Percentiles rank a stretch among this genome's conserved stretches.
These are phyloP conservation scores for Metschnikowia picachoensis DNA, from an alignment of 805 yeast genomes.

Conservation along the genomic window DNA sequence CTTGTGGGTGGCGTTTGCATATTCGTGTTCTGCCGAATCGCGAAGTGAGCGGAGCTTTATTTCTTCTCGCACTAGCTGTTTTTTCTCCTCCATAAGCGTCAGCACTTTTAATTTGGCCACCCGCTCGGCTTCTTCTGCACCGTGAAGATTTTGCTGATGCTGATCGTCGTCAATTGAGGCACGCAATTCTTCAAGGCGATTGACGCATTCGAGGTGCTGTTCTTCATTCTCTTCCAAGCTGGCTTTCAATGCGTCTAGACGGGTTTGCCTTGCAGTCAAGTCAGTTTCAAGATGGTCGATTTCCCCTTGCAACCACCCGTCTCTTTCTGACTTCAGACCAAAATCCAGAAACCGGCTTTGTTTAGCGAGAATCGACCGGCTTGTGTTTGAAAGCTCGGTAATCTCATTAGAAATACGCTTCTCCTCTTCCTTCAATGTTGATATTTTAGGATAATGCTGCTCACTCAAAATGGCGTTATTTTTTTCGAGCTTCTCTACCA, in stretches of 20 bases:
- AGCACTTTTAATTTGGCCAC: constrained; percentile 42
- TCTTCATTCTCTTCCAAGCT: constrained; percentile 20
- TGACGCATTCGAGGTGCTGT: constrained; percentile 20
- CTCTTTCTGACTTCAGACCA: constrained; percentile 51
- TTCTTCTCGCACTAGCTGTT: constrained; percentile 75
- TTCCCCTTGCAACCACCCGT: constrained; percentile 60
- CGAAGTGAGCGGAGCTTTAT: constrained; percentile 55
- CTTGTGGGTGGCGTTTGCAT: constrained; percentile 52
- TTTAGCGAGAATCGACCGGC: constrained; percentile 61
- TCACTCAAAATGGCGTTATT: constrained; percentile 36
- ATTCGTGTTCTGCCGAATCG: constrained; percentile 53
- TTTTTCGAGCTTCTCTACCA: constrained; percentile 27
- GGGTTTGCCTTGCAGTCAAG: constrained; percentile 1
- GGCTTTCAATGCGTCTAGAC: not conserved
- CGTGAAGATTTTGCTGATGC: constrained; percentile 1
- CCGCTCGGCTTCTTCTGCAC: constrained; percentile 30
- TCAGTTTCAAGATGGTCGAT: constrained; percentile 35
- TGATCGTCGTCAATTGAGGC: constrained; percentile 1
- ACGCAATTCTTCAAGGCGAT: constrained; percentile 3
- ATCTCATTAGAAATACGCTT: constrained; percentile 35
- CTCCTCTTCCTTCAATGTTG: constrained; percentile 40
- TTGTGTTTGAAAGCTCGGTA: constrained; percentile 43
- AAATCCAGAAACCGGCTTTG: constrained; percentile 68
- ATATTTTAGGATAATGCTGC: constrained; percentile 30
- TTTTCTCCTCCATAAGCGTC: constrained; percentile 60